Conservation (phyloP, 2,329 filamentous ascomycete genomes). For the Fonsecaea pugnacius region DNA sequence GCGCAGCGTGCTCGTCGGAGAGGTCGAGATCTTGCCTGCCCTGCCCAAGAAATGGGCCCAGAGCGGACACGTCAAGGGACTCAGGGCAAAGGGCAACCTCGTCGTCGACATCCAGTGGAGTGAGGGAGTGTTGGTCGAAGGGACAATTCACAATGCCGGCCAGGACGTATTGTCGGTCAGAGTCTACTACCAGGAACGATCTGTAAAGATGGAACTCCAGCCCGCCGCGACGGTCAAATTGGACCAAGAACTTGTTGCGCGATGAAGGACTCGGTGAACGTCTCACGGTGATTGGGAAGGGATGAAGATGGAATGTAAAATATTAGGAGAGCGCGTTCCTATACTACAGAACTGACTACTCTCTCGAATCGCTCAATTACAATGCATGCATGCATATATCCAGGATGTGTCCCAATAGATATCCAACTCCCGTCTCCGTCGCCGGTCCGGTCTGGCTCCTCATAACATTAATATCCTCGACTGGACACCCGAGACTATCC, state of each 20-base stretch:
- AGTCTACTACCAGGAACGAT: not conserved
- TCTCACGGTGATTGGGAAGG: not conserved
- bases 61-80: not conserved
- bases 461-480: not conserved
- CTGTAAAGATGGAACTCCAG: not conserved
- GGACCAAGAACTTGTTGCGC: not conserved
- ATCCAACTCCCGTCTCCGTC: no score
- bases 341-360: not conserved
- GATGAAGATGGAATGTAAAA: not conserved
- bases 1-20: not conserved
- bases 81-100: not conserved
- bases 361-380: not conserved
- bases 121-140: not conserved
- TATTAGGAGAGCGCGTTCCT: not conserved
- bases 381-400: not conserved
- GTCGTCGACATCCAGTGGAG: not conserved
- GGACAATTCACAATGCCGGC: not conserved
- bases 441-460: not conserved
- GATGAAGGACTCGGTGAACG: not conserved
- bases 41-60: not conserved
- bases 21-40: not conserved
- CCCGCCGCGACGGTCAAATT: not conserved
- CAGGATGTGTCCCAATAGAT: not conserved
- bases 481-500: not conserved
- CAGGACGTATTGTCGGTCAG: not conserved